Percentiles rank a stretch among this genome's conserved stretches.
phyloP scores from a whole-genome alignment of 345 rosid species.

The Salix arbutifolia region DNA sequence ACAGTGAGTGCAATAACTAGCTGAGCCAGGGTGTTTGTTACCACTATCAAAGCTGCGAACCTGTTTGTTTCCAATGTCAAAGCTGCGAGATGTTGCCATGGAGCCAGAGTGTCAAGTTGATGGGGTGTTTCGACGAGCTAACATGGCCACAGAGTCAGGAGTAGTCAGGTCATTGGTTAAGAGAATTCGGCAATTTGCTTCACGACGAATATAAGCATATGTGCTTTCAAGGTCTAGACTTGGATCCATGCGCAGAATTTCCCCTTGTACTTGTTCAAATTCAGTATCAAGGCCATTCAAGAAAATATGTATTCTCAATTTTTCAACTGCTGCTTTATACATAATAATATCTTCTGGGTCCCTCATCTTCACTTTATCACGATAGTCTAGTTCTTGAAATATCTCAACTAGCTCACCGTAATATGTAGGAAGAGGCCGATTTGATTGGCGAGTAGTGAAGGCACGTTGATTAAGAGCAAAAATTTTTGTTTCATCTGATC shows the following conservation, averaged over 20 bases:
- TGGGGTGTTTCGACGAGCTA: neutral
- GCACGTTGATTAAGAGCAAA: neutral
- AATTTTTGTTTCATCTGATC: neutral
- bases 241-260: too few species aligned
- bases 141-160: neutral
- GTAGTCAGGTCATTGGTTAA: neutral
- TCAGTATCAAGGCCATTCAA: too few species aligned
- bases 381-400: constrained; percentile 1
- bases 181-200: neutral
- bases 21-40: neutral
- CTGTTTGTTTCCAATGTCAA: neutral
- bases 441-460: neutral
- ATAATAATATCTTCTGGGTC: constrained; percentile 3
- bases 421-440: neutral
- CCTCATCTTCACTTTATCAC: constrained; percentile 6
- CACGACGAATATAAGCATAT: neutral
- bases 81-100: neutral
- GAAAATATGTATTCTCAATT: too few species aligned
- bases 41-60: too few species aligned
- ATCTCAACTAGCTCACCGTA: constrained; percentile 15
- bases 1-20: neutral
- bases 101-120: too few species aligned
- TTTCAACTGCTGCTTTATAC: constrained; percentile 4
- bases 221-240: too few species aligned
- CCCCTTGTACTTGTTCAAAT: too few species aligned